Evolutionary conservation across 2,329 filamentous ascomycete species (phyloP), one percentile per base, ranked within the genome.

Genomic region (Fusarium sp.): DNA sequence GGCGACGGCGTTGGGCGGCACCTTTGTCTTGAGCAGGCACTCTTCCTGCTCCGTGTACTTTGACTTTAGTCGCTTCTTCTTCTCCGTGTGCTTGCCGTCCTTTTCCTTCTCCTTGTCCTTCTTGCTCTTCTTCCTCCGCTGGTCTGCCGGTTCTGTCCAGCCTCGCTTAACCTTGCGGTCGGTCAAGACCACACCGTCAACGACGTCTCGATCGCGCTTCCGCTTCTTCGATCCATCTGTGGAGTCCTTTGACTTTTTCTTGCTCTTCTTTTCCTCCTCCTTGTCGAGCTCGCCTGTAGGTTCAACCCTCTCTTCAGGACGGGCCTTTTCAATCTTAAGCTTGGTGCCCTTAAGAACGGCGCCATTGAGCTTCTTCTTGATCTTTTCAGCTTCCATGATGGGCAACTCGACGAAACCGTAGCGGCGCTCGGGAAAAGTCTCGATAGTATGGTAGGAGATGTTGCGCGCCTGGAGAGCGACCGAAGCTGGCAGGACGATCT

Each of bases 341-440:
- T 98, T 98, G 69, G 88, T 88, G 10, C 97, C 97, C 81, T 93
- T 97, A 66, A 99, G 85, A 27, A 94, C 93, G 2, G 93, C 90
- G 35, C 96, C 96, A 86, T 98, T 94, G 59, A 98, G 88, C 85
- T 97, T 98, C 85, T 93, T 96, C 85, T 92, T 95, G 64, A 98
- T 84, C 83, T 95, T 97, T n/a, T 96, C 93, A 11, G 96, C 97
- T 75, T 97, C 95, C 83, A 91, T 90, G 4, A 82, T 84, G 1
- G 95, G 95, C 41, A 99, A 84, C 56, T 97, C 95, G 69, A 98
- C 87, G 84, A 94, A 99, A 65, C 96, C 97, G 90, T 95, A 99
- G 63, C 90, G 92, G 81, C 91, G 93, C 75, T 99, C 97, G 16
- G 96, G 96, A 73, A 97, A 98, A 1, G 95, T 95, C 80, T 95